Evolutionary conservation across 2,329 filamentous ascomycete genomes (phyloP).

Genomic region (Metarhizium anisopliae): DNA sequence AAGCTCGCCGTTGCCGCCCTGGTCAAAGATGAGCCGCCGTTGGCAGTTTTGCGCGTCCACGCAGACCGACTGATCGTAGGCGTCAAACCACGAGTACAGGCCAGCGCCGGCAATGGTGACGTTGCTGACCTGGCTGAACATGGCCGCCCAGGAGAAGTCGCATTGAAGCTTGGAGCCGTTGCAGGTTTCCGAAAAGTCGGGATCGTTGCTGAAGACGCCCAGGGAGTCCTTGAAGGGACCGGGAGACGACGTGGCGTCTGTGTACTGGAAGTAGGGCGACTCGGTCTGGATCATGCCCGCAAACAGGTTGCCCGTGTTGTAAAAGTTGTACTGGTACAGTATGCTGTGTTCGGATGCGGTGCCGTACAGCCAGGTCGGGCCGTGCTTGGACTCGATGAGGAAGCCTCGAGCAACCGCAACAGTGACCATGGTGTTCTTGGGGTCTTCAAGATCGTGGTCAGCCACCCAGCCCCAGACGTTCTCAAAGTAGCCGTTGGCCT

Average conservation of each 20-base stretch:
- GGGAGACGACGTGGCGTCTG: constrained; percentile 7
- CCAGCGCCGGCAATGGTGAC: constrained; percentile 16
- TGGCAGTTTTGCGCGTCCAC: constrained; percentile 12
- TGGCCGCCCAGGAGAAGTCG: constrained; percentile 15
- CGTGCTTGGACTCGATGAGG: constrained; percentile 20
- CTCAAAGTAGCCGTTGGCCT: constrained; percentile 40
- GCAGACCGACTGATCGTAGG: neutral
- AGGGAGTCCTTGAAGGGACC: constrained; percentile 10
- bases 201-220: constrained; percentile 7
- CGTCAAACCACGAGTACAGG: constrained; percentile 17
- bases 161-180: constrained; percentile 3
- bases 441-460: constrained; percentile 39
- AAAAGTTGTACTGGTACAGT: constrained; percentile 43
- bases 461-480: constrained; percentile 59
- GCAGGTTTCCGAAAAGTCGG: constrained; percentile 4
- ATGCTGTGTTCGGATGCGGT: constrained; percentile 41
- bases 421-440: constrained; percentile 45
- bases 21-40: constrained; percentile 9
- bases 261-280: constrained; percentile 50
- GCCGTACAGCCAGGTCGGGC: constrained; percentile 30
- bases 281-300: constrained; percentile 60
- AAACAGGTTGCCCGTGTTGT: constrained; percentile 36
- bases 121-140: constrained; percentile 8
- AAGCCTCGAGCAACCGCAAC: constrained; percentile 27
- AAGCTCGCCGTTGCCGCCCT: constrained; percentile 11